Base-by-base conservation (phyloP, 148 eudicot genomes). In the Spergularia marina region DNA sequence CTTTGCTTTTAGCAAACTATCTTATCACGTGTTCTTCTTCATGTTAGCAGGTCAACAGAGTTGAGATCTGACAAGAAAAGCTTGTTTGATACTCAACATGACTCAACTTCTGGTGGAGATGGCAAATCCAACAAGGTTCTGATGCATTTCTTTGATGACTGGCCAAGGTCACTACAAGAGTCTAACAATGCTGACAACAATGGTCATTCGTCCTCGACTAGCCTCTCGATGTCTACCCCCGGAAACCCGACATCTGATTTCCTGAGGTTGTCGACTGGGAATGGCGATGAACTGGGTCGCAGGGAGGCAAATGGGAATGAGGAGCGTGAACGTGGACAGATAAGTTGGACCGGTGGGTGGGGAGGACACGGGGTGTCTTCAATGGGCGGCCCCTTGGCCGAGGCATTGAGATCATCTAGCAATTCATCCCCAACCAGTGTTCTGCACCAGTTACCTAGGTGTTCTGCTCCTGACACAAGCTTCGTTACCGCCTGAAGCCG, bases 301-400 rank as follows among this genome's bases (percentile, higher is more conserved):
- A 65, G 36, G 30, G 41, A 57, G 9, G 78, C 81, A 23, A 73
- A 72, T 41, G 82, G 62, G n/a, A 75, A 68, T 8, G 84, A 71
- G 47, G 68, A 73, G 1, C 70, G 75, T 7, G 71, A 68, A 13
- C 77, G 58, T 20, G 78, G 53, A 34, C 85, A 78, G 10, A 21
- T 79, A 49, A 82, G 74, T 66, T 87, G 87, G 87, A 77, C 70
- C 0, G 79, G 81, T 6, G 79, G 82, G 9, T 80, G 86, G 91
- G 85, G 85, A 5, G 78, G 79, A 10, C 82, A 74, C 73, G 83
- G 68, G 12, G 86, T 75, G 18, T 84, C 75, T 57, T 77, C 88
- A 18, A 84, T 91, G 91, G 94, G 94, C 2, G 97, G 97, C 16
- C 94, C 94, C 0, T 84, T 90, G 11, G 97, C 91, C 9, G 97